Base-by-base conservation (phyloP, 495 filamentous ascomycete species). In the Bacidia rubella region DNA sequence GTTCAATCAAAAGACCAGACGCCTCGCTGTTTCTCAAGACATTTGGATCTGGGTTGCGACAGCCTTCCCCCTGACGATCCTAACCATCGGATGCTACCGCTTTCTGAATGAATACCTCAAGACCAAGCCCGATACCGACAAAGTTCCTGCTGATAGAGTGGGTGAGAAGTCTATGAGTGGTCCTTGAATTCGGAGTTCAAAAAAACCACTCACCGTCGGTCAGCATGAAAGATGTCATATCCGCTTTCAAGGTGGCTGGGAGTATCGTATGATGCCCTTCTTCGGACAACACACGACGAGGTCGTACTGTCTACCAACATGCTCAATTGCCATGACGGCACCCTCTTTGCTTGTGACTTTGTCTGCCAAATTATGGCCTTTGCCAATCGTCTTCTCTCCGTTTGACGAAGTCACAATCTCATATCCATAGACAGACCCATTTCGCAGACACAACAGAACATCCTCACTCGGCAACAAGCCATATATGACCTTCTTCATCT, bases 1-100 rank as follows among this genome's bases (percentile, higher is more conserved):
- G 3, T 57, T 57, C 21, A 53, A 57, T 41, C 49, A 25, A 21
- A 24, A 47, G 22, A 53, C 41, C 5, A 32, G 27, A 27, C 40
- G 23, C 9, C 26, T 57, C 19, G 32, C 39, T 26, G 46, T 57
- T 27, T 38, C 54, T 10, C 23, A 53, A 1, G 43, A 57, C 39
- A 52, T 57, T 39, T 57, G 54, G 54, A 41, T 57, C 11, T 57
- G 17, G 27, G 40, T 57, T 26, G 49, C 43, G 3, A 52, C 49
- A 9, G 42, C 35, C 29, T 17, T 57, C 12, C 50, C 50, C 11
- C 41, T 57, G 42, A 57, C 54, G 7, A 23, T 57, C 23, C 26
- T 57, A 17, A 57, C 54, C 5, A 44, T 57, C 20, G 7, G 27
- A 15, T 15, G 49, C 24, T 51, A 51, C 29, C 41, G 12, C 41